phyloP scores from a whole-genome alignment of 1,139 yeast species.

The Diutina scorzettiae region DNA sequence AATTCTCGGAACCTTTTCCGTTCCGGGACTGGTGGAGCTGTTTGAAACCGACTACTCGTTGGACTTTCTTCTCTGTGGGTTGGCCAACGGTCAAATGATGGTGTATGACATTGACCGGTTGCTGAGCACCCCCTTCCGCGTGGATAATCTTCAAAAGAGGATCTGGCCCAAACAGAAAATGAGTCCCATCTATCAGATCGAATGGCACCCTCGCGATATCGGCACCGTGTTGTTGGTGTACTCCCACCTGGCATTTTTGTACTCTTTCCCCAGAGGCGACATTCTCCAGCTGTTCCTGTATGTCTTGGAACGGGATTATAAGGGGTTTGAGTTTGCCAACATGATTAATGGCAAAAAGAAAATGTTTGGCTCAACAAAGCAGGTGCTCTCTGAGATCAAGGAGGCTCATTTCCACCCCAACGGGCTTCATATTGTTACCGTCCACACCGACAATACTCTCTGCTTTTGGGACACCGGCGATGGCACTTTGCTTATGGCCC shows the following conservation, averaged over 20 bases:
- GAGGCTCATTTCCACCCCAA: slow-evolving; percentile 85
- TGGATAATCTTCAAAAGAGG: slow-evolving; percentile 62
- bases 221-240: slow-evolving; percentile 70
- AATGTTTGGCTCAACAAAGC: slow-evolving; percentile 28
- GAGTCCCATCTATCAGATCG: slow-evolving; percentile 53
- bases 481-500: slow-evolving; percentile 62
- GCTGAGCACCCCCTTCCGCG: slow-evolving; percentile 46
- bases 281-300: slow-evolving; percentile 47
- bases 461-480: slow-evolving; percentile 88
- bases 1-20: slow-evolving; percentile 40
- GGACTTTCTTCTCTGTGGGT: slow-evolving; percentile 78
- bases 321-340: slow-evolving; percentile 23
- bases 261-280: slow-evolving; percentile 50
- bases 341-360: slow-evolving; percentile 28
- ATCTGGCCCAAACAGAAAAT: slow-evolving; percentile 36
- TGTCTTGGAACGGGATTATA: slow-evolving; percentile 27
- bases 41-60: slow-evolving; percentile 73
- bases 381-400: slow-evolving; percentile 37
- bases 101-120: slow-evolving; percentile 84
- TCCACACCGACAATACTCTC: slow-evolving; percentile 70
- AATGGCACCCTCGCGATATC: slow-evolving; percentile 84
- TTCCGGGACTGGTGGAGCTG: slow-evolving; percentile 57
- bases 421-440: slow-evolving; percentile 72
- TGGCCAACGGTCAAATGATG: slow-evolving; percentile 60
- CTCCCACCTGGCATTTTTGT: slow-evolving; percentile 55